Evolutionary conservation across 2,329 filamentous ascomycete species (phyloP).

Genomic region (Cyclaneusma minus): DNA sequence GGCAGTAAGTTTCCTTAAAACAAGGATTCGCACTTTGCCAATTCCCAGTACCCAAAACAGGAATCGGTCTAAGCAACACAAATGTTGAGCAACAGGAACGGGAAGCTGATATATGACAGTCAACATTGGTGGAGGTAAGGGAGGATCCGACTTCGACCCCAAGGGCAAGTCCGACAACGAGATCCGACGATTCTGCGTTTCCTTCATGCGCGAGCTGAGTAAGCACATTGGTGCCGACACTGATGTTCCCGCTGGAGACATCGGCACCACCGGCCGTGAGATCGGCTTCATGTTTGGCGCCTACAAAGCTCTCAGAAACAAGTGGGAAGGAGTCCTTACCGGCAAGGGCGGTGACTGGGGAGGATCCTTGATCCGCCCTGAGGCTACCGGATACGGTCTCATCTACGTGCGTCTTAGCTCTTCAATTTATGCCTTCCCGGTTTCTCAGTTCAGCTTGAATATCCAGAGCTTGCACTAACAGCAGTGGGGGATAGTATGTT

Average conservation of each 20-base stretch:
- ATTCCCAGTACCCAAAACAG: background rate
- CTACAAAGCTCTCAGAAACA: conserved; percentile 77
- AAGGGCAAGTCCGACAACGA: conserved; percentile 97
- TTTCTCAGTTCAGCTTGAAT: background rate
- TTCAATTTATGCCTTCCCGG: background rate
- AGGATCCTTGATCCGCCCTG: conserved; percentile 82
- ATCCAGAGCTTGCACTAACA: conserved; percentile 3
- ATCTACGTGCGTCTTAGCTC: conserved; percentile 49
- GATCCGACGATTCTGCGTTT: conserved; percentile 90
- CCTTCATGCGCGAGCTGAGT: conserved; percentile 92
- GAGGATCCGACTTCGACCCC: conserved; percentile 95
- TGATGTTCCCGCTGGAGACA: conserved; percentile 93
- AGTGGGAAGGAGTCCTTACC: conserved; percentile 91
- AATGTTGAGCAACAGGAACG: too few species aligned
- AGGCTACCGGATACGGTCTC: conserved; percentile 92
- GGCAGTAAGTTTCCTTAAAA: conserved; percentile 49
- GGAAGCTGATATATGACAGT: conserved; percentile 35
- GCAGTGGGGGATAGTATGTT: conserved; percentile 55
- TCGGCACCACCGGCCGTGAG: conserved; percentile 83
- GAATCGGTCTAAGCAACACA: background rate
- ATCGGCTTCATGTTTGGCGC: conserved; percentile 91
- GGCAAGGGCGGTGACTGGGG: conserved; percentile 92
- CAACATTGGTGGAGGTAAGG: conserved; percentile 94
- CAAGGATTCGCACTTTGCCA: conserved; percentile 1
- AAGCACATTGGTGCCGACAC: conserved; percentile 95